Conservation (phyloP, 2,329 filamentous ascomycete species). For the Arthrinium phaeospermum region DNA sequence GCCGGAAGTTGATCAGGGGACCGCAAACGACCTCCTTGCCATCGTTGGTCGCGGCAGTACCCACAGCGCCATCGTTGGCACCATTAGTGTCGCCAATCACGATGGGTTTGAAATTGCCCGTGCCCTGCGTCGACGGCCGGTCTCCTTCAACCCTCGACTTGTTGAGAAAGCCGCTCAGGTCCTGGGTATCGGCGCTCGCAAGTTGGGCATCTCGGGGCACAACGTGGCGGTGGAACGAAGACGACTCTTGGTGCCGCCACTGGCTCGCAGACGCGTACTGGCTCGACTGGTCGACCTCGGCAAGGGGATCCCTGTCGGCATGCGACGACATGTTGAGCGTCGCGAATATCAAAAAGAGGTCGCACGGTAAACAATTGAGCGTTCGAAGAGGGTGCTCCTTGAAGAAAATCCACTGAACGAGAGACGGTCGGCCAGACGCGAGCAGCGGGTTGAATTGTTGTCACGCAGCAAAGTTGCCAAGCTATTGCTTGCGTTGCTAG, state of each 20-base stretch:
- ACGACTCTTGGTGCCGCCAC: conserved; percentile 70
- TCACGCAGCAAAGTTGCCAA: background rate
- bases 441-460: background rate
- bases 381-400: background rate
- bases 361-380: background rate
- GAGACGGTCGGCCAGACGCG: background rate
- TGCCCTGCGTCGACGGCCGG: conserved; percentile 36
- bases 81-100: conserved; percentile 49
- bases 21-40: conserved; percentile 71
- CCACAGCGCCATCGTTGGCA: conserved; percentile 36
- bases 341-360: background rate
- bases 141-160: conserved; percentile 54
- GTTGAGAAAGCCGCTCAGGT: conserved; percentile 64
- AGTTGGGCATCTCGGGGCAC: conserved; percentile 48
- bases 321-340: conserved; percentile 22
- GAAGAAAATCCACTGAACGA: background rate
- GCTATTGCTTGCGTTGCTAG: background rate
- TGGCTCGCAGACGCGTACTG: conserved; percentile 61
- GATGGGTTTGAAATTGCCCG: conserved; percentile 53
- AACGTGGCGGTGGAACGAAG: conserved; percentile 58
- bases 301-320: conserved; percentile 33
- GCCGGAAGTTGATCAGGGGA: conserved; percentile 78
- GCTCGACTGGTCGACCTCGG: conserved; percentile 48
- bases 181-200: conserved; percentile 48
- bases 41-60: conserved; percentile 37